Percentiles rank a stretch among this genome's conserved stretches.
These are phyloP conservation scores for Chrysochromulina parva DNA, from an alignment of 78 protist genomes.

Conservation along the genomic window DNA sequence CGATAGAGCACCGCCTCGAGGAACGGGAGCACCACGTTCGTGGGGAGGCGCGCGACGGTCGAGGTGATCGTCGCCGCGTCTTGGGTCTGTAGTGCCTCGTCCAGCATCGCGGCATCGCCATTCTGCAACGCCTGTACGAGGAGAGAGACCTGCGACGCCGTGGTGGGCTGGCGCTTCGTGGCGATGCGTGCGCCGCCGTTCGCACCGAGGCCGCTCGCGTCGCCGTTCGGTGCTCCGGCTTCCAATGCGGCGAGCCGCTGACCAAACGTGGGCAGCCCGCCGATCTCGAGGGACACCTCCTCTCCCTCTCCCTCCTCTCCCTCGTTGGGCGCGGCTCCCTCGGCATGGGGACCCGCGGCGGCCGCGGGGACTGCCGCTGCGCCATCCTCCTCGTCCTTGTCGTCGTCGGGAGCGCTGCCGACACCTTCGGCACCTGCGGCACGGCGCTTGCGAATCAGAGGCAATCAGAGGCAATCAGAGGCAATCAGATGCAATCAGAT, in stretches of 20 bases:
- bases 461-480: too few species aligned
- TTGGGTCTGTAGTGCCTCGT: background rate
- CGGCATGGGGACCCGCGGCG: background rate
- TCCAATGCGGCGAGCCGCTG: background rate
- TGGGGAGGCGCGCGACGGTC: slow-evolving; percentile 3
- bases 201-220: background rate
- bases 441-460: too few species aligned
- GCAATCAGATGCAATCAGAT: too few species aligned
- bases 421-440: too few species aligned
- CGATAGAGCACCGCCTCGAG: background rate
- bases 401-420: too few species aligned
- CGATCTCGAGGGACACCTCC: too few species aligned
- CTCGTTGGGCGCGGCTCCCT: background rate
- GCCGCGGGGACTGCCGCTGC: background rate
- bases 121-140: slow-evolving; percentile 1
- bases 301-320: background rate
- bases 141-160: background rate
- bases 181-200: too few species aligned
- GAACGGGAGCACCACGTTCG: background rate
- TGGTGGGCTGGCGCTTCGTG: background rate
- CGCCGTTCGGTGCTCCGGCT: background rate
- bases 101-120: background rate
- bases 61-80: background rate
- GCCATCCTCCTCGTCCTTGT: too few species aligned
- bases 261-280: background rate